These are phyloP conservation scores for Santalum album DNA, from an alignment of 164 flowering plant genomes.

Conservation along the genomic window DNA sequence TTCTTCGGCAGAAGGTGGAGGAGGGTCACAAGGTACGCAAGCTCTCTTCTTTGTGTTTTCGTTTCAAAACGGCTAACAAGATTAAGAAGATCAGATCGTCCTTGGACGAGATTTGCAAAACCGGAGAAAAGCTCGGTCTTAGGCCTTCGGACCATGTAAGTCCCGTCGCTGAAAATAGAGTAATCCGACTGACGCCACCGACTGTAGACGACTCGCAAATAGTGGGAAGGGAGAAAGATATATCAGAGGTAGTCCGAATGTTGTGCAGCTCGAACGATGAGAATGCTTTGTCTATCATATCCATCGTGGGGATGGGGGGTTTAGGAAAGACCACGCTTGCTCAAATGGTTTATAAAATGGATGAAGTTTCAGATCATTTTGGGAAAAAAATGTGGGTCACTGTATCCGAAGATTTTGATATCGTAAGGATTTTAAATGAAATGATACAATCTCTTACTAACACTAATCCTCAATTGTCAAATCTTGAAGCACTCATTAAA, in stretches of 20 bases:
- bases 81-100: neutral
- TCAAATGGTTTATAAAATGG: slow-evolving; percentile 4
- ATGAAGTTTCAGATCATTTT: slow-evolving; percentile 4
- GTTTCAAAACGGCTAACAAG: slow-evolving; percentile 2
- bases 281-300: neutral
- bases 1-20: slow-evolving; percentile 1
- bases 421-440: neutral
- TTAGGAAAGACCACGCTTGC: slow-evolving; percentile 19
- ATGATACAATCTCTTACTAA: neutral
- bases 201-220: slow-evolving; percentile 1
- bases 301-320: slow-evolving; percentile 14
- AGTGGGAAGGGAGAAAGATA: slow-evolving; percentile 7
- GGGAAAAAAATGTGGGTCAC: slow-evolving; percentile 7
- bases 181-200: neutral
- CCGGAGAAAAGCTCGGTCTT: neutral
- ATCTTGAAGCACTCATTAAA: neutral
- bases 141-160: neutral
- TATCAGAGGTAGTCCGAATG: neutral
- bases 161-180: too few species aligned
- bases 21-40: slow-evolving; percentile 1
- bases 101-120: neutral
- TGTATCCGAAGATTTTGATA: slow-evolving; percentile 3
- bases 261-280: neutral
- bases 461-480: neutral
- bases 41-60: slow-evolving; percentile 1